Evolutionary conservation across 768 basidiomycete genomes (phyloP), one percentile per base, ranked within the genome.

Genomic region (Boletus patriciae): DNA sequence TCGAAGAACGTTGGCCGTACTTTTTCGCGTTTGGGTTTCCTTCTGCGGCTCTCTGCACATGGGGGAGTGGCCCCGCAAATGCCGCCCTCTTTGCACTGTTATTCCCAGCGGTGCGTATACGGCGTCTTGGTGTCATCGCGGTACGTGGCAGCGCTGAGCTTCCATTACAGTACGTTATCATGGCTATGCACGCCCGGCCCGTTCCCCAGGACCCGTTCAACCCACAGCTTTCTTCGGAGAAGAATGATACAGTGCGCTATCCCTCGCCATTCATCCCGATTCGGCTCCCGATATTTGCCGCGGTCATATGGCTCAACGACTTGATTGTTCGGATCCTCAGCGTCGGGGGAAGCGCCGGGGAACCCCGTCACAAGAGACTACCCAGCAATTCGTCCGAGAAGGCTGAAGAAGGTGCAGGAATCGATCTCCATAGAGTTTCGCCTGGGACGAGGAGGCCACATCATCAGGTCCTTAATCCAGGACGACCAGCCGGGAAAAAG

Each of bases 1-100:
- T 94, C 19, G 93, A 95, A 73, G 90, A 93, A 71, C 82, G 92
- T 41, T 95, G 93, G 93, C 82, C 88, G 2, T 95, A 94, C 73
- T 92, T 86, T 66, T 80, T 93, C 56, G 88, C 88, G 6, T 95
- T 93, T 60, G 93, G 93, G 80, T 71, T 92, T 5, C 89, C 91
- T 27, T 78, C 87, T 4, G 84, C 91, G 2, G 79, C 78, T 0
- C 73, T 92, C 19, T 93, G 92, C 67, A 85, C 80, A 55, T 85
- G 83, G 78, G 87, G 86, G 50, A 84, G 83, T 57, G 80, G 83
- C 41, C 81, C 92, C 37, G 88, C 90, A 13, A 94, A 88, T 63
- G 88, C 84, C n/a, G 87, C 87, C 11, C 68, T 90, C 19, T 95
- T 94, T 63, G 90, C 92, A 0, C 80, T 94, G 50, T 66, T 93